A percentile compares a stretch with the other conserved stretches of the same genome.
Conservation (phyloP, 2,329 filamentous ascomycete species). For the Nemania sp. region DNA sequence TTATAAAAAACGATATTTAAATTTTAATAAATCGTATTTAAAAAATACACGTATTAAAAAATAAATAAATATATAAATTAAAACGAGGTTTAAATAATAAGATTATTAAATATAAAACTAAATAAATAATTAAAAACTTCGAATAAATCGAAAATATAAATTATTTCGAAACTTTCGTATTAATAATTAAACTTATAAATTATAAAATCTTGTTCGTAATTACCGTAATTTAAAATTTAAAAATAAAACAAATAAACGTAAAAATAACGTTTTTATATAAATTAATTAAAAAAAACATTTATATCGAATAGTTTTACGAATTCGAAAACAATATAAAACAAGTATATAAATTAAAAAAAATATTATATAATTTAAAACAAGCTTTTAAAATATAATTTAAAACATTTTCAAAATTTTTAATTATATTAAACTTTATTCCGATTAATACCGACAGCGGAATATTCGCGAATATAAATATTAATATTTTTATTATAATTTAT, state of each 20-base stretch:
- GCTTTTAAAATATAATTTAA: slow-evolving; percentile 8
- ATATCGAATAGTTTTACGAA: slow-evolving; percentile 3
- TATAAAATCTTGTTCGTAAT: slow-evolving; percentile 5
- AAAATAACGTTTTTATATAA: slow-evolving; percentile 5
- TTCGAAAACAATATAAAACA: neutral
- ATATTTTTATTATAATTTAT: slow-evolving; percentile 7
- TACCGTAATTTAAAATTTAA: neutral
- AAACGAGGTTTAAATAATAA: too few species aligned
- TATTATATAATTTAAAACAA: slow-evolving; percentile 7
- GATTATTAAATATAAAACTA: neutral
- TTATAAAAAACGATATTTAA: too few species aligned
- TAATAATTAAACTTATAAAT: slow-evolving; percentile 7
- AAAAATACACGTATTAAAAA: too few species aligned
- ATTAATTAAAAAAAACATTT: slow-evolving; percentile 11
- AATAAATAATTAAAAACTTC: slow-evolving; percentile 4
- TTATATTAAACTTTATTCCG: neutral
- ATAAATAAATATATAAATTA: too few species aligned
- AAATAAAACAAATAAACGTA: slow-evolving; percentile 12
- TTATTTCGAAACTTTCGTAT: slow-evolving; percentile 6
- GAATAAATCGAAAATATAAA: slow-evolving; percentile 7
- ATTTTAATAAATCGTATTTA: too few species aligned
- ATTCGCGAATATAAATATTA: slow-evolving; percentile 1
- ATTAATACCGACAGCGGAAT: neutral
- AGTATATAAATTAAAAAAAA: slow-evolving; percentile 4
- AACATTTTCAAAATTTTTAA: slow-evolving; percentile 6